These are phyloP conservation scores for Kluyveromyces lactis DNA, from an alignment of 805 yeast species.

Conservation along the genomic window DNA sequence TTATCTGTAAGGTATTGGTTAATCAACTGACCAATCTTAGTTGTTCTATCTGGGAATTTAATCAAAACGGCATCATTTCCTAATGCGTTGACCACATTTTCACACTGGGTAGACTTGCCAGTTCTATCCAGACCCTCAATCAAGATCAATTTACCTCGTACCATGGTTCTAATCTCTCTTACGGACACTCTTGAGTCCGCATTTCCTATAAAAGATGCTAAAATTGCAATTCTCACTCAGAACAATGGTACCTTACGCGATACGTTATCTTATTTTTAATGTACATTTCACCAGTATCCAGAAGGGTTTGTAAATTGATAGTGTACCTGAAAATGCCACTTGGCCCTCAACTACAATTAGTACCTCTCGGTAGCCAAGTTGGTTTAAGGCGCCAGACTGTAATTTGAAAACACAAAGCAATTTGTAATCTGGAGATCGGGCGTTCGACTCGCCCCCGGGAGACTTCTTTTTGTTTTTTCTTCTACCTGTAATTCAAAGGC, in stretches of 20 bases:
- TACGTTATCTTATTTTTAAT: too few relatives aligned
- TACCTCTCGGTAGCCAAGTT: slow-evolving; percentile 30
- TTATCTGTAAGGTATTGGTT: slow-evolving; percentile 57
- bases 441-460: slow-evolving; percentile 33
- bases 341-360: not conserved
- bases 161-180: too few relatives aligned
- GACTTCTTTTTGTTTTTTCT: slow-evolving; percentile 11
- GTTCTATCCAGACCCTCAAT: slow-evolving; percentile 93
- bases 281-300: too few relatives aligned
- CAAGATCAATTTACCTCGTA: slow-evolving; percentile 58
- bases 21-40: slow-evolving; percentile 73
- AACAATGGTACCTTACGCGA: too few relatives aligned
- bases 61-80: slow-evolving; percentile 36
- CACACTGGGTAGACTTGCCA: slow-evolving; percentile 85
- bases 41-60: slow-evolving; percentile 85
- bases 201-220: not conserved
- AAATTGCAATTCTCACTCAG: not conserved
- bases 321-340: not conserved
- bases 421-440: slow-evolving; percentile 30
- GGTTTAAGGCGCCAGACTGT: slow-evolving; percentile 32
- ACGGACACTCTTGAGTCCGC: not conserved
- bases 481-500: not conserved
- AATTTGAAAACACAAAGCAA: slow-evolving; percentile 13
- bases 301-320: too few relatives aligned
- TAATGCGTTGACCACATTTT: slow-evolving; percentile 29